Percentiles rank a stretch among this genome's conserved stretches.
Evolutionary conservation across 73 alveolate species (phyloP).

Genomic region (Paramecium biaurelia): DNA sequence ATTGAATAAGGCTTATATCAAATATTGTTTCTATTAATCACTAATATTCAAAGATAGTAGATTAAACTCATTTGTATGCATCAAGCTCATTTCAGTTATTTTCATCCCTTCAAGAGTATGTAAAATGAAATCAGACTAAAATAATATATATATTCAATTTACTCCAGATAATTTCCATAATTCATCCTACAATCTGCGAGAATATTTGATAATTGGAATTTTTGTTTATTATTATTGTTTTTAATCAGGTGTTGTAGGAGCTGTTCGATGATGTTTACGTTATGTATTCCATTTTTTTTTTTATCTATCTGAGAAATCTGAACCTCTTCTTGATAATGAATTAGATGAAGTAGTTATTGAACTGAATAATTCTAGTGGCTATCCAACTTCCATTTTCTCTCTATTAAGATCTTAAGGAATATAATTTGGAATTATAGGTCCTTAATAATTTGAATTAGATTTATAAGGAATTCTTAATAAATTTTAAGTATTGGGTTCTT

Average conservation of each 20-base stretch:
- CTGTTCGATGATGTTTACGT: background rate
- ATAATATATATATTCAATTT: background rate
- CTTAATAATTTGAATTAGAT: background rate
- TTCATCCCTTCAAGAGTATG: background rate
- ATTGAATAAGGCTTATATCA: background rate
- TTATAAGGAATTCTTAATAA: background rate
- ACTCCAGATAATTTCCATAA: background rate
- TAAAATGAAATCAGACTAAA: background rate
- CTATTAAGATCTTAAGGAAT: background rate
- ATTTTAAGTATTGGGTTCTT: background rate
- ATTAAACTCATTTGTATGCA: background rate
- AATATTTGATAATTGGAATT: background rate
- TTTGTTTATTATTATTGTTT: background rate
- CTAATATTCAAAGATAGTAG: background rate
- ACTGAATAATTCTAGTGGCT: slow-evolving; percentile 14
- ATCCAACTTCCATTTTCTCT: background rate
- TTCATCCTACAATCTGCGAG: background rate
- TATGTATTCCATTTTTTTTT: background rate
- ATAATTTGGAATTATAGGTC: background rate
- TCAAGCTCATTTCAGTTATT: background rate
- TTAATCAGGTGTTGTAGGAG: slow-evolving; percentile 25
- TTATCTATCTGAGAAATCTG: background rate
- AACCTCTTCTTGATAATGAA: background rate
- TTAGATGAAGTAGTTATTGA: background rate
- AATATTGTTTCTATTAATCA: background rate